These are phyloP conservation scores for Trichophyton equinum DNA, from an alignment of 2,329 filamentous ascomycete species.

Conservation along the genomic window DNA sequence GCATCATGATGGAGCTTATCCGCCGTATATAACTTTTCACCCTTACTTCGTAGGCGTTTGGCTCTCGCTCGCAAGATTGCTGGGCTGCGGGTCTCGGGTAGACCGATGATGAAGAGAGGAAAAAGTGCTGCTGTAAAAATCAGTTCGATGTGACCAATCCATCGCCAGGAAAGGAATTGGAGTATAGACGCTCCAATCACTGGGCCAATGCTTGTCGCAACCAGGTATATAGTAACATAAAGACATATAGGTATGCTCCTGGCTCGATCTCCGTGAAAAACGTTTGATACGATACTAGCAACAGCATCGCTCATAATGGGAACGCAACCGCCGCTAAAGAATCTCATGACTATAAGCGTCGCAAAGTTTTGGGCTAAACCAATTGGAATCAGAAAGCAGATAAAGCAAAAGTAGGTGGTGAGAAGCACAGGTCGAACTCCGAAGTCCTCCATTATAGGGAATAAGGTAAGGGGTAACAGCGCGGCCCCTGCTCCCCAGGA, in stretches of 20 bases:
- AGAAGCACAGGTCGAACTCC: neutral
- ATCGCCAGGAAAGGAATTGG: constrained; percentile 31
- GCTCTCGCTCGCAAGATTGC: neutral
- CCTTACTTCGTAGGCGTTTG: neutral
- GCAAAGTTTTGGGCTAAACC: constrained; percentile 71
- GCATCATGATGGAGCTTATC: neutral
- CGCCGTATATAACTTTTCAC: neutral
- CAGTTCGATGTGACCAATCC: constrained; percentile 63
- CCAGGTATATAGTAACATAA: constrained; percentile 51
- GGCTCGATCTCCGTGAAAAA: constrained; percentile 49
- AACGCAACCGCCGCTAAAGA: constrained; percentile 44
- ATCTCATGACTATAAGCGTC: constrained; percentile 65
- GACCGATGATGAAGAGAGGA: neutral
- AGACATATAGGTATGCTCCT: constrained; percentile 64
- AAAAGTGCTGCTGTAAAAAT: neutral
- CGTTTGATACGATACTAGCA: constrained; percentile 64
- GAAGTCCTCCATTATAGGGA: neutral
- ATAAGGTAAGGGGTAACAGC: neutral
- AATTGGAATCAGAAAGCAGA: constrained; percentile 70
- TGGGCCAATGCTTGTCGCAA: constrained; percentile 47
- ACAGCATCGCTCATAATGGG: constrained; percentile 59
- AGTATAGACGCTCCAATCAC: constrained; percentile 38
- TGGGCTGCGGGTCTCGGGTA: neutral
- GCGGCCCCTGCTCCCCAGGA: neutral
- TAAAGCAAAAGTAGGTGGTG: constrained; percentile 35